These are phyloP conservation scores for Steccherinum ochraceum DNA, from an alignment of 768 basidiomycete genomes.

Conservation along the genomic window DNA sequence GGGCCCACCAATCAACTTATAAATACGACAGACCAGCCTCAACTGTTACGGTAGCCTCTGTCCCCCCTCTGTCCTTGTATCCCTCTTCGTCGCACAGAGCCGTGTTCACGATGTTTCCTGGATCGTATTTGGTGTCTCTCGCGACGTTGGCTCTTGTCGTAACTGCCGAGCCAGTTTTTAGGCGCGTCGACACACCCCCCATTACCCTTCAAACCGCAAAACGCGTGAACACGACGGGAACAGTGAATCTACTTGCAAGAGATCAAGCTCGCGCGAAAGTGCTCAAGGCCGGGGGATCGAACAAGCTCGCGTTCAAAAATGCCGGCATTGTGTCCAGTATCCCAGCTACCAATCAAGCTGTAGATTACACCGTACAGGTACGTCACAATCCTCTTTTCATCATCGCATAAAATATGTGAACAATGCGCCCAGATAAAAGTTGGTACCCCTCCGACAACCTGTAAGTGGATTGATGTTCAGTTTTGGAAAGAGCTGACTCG, in stretches of 20 bases:
- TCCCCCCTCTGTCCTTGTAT: too few species aligned
- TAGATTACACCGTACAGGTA: slow-evolving; percentile 7
- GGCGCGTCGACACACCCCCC: slow-evolving; percentile 7
- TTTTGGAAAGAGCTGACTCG: not conserved
- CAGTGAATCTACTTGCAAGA: not conserved
- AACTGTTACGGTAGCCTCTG: too few species aligned
- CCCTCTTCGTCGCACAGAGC: too few species aligned
- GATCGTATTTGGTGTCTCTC: slow-evolving; percentile 17
- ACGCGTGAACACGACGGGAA: slow-evolving; percentile 2
- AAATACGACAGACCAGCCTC: not conserved
- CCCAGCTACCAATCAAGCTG: slow-evolving; percentile 9
- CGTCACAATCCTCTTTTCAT: not conserved
- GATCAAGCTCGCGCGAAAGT: slow-evolving; percentile 4
- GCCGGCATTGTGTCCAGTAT: slow-evolving; percentile 2
- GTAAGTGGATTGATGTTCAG: too few species aligned
- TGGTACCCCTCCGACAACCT: slow-evolving; percentile 10
- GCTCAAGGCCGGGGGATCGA: not conserved
- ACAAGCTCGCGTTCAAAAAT: not conserved
- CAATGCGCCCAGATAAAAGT: slow-evolving; percentile 2
- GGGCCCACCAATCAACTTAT: not conserved
- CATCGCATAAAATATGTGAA: not conserved
- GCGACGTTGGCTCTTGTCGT: slow-evolving; percentile 18
- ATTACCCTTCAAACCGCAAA: slow-evolving; percentile 6
- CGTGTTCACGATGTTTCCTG: slow-evolving; percentile 13
- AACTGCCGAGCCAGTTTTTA: slow-evolving; percentile 18